phyloP scores from a whole-genome alignment of 148 eudicot genomes.

The Simmondsia chinensis region DNA sequence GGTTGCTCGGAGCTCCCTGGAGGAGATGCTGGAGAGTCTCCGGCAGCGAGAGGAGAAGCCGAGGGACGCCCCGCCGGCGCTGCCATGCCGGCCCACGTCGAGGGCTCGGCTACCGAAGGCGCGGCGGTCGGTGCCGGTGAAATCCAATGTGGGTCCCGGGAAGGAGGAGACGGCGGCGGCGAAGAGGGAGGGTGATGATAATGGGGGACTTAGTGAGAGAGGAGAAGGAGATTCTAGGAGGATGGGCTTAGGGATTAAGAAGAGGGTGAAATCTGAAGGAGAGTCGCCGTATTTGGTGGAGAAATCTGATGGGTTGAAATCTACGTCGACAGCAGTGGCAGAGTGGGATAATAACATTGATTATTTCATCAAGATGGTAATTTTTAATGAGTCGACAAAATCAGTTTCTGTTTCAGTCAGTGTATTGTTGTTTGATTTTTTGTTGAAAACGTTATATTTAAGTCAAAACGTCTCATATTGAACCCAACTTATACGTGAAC shows the following conservation, averaged over 20 bases:
- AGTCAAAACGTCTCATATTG: too few relatives aligned
- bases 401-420: too few relatives aligned
- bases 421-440: too few relatives aligned
- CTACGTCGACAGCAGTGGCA: slow-evolving; percentile 26
- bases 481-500: too few relatives aligned
- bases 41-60: slow-evolving; percentile 47
- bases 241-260: too few relatives aligned
- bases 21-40: slow-evolving; percentile 83
- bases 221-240: too few relatives aligned
- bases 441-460: too few relatives aligned
- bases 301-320: slow-evolving; percentile 7
- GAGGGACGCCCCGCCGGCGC: slow-evolving; percentile 67
- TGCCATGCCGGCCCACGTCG: slow-evolving; percentile 69
- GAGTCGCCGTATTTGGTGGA: slow-evolving; percentile 66
- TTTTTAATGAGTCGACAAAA: too few relatives aligned
- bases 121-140: slow-evolving; percentile 41
- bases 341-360: slow-evolving; percentile 65
- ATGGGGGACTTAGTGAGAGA: too few relatives aligned
- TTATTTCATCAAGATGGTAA: slow-evolving; percentile 76
- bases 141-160: too few relatives aligned
- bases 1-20: slow-evolving; percentile 53
- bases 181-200: slow-evolving; percentile 2
- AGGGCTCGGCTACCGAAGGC: slow-evolving; percentile 52
- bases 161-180: slow-evolving; percentile 2
- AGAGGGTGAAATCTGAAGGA: slow-evolving; percentile 34